Base-by-base conservation (phyloP, 306 rosid genomes). In the Prunus davidiana region DNA sequence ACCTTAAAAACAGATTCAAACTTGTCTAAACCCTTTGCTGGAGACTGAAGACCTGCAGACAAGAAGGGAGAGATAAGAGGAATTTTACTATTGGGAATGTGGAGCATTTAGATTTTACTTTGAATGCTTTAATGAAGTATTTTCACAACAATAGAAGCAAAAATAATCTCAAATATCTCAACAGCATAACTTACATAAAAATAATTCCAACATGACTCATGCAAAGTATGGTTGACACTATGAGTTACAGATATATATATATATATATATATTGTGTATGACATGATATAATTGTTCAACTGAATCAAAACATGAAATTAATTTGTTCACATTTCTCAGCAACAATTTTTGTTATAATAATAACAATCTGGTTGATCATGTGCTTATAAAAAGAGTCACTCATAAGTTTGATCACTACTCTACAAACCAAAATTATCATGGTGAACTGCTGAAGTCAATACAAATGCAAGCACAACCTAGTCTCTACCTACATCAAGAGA, bases 1-100 rank as follows among this genome's bases (percentile, higher is more conserved):
- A 93, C 78, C 87, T 80, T 90, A 50, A 87, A 90, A 80, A 86
- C 72, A 46, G 90, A 83, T 73, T 86, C 82, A 0, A 93, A 90
- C 87, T 62, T 84, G 76, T 80, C 86, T 45, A 83, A 55, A 19
- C 84, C 78, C 75, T 76, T 87, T 14, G 81, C 70, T 10, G 94
- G 83, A 79, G 84, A 77, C 52, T 49, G 90, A 63, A 60, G 72
- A 70, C 89, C 97, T 91, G 94, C 87, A 78, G 71, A 70, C 64
- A 60, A 24, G 75, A 30, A 18, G 69, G 8, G 71, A 67, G 45
- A 79, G 64, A 70, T 71, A 15, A 27, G 60, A 64, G 22, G 50
- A 46, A 41, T 79, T 56, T 64, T 64, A 79, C 55, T 12, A 62
- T n/a, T 60, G 65, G 24, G 13, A 65, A 58, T 28, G 65, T 30